A percentile compares a stretch with the other conserved stretches of the same genome.
Evolutionary conservation across 2,329 filamentous ascomycete species (phyloP).

Genomic region (Nothophaeocryptopus gaeumannii): DNA sequence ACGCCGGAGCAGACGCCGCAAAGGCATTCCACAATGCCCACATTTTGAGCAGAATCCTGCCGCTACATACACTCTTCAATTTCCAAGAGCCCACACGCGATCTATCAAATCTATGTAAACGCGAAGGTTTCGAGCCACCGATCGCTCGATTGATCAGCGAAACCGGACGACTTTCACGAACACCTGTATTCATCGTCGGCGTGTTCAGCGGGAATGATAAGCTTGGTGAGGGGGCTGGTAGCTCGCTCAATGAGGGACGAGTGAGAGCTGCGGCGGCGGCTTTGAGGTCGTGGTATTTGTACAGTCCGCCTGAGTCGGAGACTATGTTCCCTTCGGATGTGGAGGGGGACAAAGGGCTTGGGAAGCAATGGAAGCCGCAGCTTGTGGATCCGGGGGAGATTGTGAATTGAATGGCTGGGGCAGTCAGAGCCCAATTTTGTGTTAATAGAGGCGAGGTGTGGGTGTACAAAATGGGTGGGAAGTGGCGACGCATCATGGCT

Average conservation of each 20-base stretch:
- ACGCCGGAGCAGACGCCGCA: constrained; percentile 73
- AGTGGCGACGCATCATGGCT: no score
- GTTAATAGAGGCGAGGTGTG: constrained; percentile 1
- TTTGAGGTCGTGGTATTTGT: constrained; percentile 93
- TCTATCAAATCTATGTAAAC: constrained; percentile 74
- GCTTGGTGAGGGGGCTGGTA: constrained; percentile 83
- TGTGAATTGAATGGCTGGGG: constrained; percentile 34
- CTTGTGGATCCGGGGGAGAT: constrained; percentile 59
- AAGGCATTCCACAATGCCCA: constrained; percentile 82
- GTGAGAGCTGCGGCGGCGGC: constrained; percentile 77
- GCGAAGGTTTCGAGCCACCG: constrained; percentile 85
- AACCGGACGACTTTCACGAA: constrained; percentile 79
- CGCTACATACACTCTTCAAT: constrained; percentile 70
- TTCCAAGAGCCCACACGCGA: constrained; percentile 84
- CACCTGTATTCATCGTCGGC: constrained; percentile 89
- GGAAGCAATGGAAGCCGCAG: constrained; percentile 50
- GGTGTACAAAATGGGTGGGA: neutral
- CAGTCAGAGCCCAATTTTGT: neutral
- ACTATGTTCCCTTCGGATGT: constrained; percentile 51
- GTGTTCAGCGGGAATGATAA: constrained; percentile 90
- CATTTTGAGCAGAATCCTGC: constrained; percentile 56
- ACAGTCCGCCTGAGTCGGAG: constrained; percentile 65
- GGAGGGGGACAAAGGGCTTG: constrained; percentile 28
- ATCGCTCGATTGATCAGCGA: constrained; percentile 85
- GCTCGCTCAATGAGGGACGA: constrained; percentile 73